Evolutionary conservation across 2,329 filamentous ascomycete species (phyloP), one percentile per base, ranked within the genome.

Genomic region (Xylariaceae sp.): DNA sequence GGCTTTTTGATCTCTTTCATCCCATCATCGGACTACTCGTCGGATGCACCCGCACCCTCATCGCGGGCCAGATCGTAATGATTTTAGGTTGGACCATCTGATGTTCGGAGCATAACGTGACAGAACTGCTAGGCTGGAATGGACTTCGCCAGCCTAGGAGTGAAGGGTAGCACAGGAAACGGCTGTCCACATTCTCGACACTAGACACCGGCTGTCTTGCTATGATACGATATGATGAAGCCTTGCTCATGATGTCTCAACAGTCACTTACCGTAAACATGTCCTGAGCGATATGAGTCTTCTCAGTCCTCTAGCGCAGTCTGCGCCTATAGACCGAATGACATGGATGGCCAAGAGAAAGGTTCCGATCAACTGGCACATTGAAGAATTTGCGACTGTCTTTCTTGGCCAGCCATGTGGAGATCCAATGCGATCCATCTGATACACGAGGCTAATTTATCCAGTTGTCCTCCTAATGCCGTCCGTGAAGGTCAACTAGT

Each of bases 371-470:
- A 26, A 33, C 29, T 26, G 19, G 24, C 21, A 45, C 33, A 12
- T 28, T 29, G 8, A 19, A 49, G 43, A n/a, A 43, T 57, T 36
- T 16, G 39, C 46, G 34, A 47, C 26, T 29, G 17, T 28, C 29
- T 31, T 41, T 29, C 40, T 19, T n/a, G 44, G 23, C 29, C 55
- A 51, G 51, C 52, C 59, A 49, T 47, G 47, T 59, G 59, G 61
- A 49, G 53, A 58, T 61, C 47, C 53, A 37, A 55, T 55, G 43
- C 47, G 48, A 53, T 43, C 28, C 47, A 58, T 58, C 61, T 60
- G 58, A 62, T 39, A 62, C 53, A 60, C 41, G 48, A 61, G 53
- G 61, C 47, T 60, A 59, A 54, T 65, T 59, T 58, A 64, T 58
- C 61, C 56, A 57, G 46, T 24, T 33, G 17, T n/a, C 24, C 19